Conservation (phyloP, 352 stramenopile genomes). For the Blastocystis sp. region DNA sequence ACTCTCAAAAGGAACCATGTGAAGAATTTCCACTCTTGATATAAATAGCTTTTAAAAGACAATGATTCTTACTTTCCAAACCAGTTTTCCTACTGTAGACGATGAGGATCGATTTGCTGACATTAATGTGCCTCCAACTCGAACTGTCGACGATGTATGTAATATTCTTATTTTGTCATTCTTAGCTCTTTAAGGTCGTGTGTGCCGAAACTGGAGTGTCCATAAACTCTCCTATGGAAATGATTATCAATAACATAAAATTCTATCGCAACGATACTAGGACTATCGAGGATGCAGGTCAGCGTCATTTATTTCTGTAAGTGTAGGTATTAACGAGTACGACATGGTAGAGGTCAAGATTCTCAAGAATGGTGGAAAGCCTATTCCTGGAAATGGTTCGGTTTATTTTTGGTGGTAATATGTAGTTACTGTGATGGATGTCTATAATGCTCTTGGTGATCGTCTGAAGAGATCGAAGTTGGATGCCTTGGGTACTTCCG, state of each 20-base stretch:
- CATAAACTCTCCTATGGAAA: conserved; percentile 41
- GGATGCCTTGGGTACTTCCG: neutral
- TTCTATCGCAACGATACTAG: conserved; percentile 37
- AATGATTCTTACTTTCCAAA: conserved; percentile 53
- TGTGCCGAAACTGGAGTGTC: conserved; percentile 30
- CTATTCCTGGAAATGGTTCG: conserved; percentile 9
- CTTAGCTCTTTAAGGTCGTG: conserved; percentile 32
- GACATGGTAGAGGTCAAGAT: conserved; percentile 57
- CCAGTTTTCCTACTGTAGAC: conserved; percentile 21
- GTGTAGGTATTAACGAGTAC: conserved; percentile 48
- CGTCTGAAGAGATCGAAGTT: conserved; percentile 2
- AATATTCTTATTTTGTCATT: neutral
- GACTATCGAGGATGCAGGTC: conserved; percentile 25
- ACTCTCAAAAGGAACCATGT: neutral
- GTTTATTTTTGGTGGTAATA: neutral
- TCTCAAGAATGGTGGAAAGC: conserved; percentile 45
- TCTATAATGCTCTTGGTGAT: conserved; percentile 16
- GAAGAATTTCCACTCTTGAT: neutral
- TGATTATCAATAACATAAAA: conserved; percentile 16
- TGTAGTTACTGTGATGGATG: conserved; percentile 45
- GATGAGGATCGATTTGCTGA: conserved; percentile 1
- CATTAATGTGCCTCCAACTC: neutral
- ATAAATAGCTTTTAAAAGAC: neutral
- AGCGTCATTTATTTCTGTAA: neutral
- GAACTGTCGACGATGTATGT: conserved; percentile 15